Conservation (phyloP, 148 eudicot species). For the Rhododendron simsii region DNA sequence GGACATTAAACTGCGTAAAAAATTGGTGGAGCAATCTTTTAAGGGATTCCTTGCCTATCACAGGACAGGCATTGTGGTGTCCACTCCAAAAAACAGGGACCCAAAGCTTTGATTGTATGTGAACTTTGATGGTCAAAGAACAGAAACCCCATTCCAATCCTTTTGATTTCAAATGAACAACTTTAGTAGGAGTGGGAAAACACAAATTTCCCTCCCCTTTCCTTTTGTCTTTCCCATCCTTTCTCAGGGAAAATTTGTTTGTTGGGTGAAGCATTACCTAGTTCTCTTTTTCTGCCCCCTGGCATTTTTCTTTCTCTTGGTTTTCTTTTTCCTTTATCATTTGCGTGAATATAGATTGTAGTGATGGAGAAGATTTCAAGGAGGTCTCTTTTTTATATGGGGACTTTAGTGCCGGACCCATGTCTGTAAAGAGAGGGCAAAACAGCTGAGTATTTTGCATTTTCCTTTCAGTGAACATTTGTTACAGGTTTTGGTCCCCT, state of each 20-base stretch:
- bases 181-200: neutral
- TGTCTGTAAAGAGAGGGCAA: neutral
- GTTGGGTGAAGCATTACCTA: neutral
- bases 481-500: neutral
- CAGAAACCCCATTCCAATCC: conserved; percentile 3
- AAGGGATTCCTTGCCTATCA: conserved; percentile 52
- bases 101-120: conserved; percentile 4
- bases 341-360: conserved; percentile 1
- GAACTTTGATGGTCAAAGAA: neutral
- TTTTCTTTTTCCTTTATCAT: neutral
- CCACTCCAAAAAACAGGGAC: conserved; percentile 23
- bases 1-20: conserved; percentile 25
- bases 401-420: neutral
- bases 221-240: neutral
- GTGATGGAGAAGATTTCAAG: conserved; percentile 16
- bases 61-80: conserved; percentile 35
- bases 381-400: conserved; percentile 7
- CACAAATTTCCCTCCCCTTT: neutral
- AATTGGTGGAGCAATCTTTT: conserved; percentile 34
- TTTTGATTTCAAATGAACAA: neutral
- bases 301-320: neutral
- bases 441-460: neutral
- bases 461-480: conserved; percentile 3
- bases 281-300: neutral
- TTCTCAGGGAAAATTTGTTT: neutral